Evolutionary conservation across 129 eudicot species (phyloP), one percentile per base, ranked within the genome.

Genomic region (Solidago caesia): DNA sequence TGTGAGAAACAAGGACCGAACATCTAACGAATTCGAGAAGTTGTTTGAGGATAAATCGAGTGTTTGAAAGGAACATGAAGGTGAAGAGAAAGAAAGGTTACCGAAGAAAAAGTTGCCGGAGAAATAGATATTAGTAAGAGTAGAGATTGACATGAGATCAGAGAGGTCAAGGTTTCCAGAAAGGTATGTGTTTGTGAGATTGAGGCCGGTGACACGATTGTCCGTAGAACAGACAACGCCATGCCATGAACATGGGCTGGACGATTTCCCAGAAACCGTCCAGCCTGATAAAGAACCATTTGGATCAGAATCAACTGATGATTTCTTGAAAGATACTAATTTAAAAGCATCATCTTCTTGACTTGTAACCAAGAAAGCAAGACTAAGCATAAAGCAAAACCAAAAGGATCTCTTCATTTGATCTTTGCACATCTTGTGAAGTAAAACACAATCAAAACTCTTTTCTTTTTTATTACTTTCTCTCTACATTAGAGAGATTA

Each of bases 21-120:
- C 72, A 12, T 68, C 90, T 64, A 85, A 46, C 1, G 84, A 64
- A 45, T 73, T 80, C 4, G 96, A 77, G 68, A 87, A 82, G 44
- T 80, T 87, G 71, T 89, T 89, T 25, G 62, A 52, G 8, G 96
- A 89, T 48, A 89, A 83, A 78, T 89, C 96, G 58, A 89, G 76
- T 8, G 52, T 49, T 67, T 84, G 83, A 64, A 90, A 85, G 7
- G 85, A 71, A 63, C 96, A 90, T 5, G 68, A 47, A 6, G 66
- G 29, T 6, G 83, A 64, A 42, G 55, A n/a, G 4, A 85, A 79
- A 7, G 97, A 86, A 15, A 91, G 90, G 78, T 88, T 88, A 63
- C 97, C 97, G 73, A 70, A 70, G 74, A 91, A 91, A 25, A 9
- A 81, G 85, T 91, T 91, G 8, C 92, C 96, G 79, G 82, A 53